These are phyloP conservation scores for Exophiala sideris DNA, from an alignment of 2,329 filamentous ascomycete species.

Conservation along the genomic window DNA sequence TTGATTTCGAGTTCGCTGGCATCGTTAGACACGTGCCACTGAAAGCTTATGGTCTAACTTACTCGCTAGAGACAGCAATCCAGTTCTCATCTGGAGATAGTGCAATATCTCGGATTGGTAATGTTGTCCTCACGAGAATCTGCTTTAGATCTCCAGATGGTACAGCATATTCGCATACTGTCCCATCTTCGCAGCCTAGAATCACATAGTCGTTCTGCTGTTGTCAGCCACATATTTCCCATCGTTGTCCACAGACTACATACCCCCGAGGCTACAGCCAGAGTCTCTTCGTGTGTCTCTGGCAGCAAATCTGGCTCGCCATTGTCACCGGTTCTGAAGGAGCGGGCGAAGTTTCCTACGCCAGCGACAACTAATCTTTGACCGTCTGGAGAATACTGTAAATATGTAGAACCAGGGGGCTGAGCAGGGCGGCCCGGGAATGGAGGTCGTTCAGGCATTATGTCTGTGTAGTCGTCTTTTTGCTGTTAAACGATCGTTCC, in stretches of 20 bases:
- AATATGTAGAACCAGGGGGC: slow-evolving; percentile 79
- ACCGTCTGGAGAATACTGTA: slow-evolving; percentile 87
- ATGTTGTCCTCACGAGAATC: slow-evolving; percentile 76
- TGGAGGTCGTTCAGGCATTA: slow-evolving; percentile 28
- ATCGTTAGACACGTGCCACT: slow-evolving; percentile 6
- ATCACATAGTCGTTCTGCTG: slow-evolving; percentile 74
- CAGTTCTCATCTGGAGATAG: slow-evolving; percentile 78
- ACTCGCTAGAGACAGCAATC: slow-evolving; percentile 95
- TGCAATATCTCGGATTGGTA: slow-evolving; percentile 81
- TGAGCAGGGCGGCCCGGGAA: slow-evolving; percentile 40
- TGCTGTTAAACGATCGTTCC: not conserved
- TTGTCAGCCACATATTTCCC: slow-evolving; percentile 1
- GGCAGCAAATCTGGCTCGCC: slow-evolving; percentile 91
- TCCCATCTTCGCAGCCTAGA: slow-evolving; percentile 88
- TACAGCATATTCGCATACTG: slow-evolving; percentile 90
- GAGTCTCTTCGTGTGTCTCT: slow-evolving; percentile 82
- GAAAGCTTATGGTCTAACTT: too few relatives aligned
- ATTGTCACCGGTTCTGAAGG: slow-evolving; percentile 87
- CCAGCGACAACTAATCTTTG: slow-evolving; percentile 84
- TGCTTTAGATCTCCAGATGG: slow-evolving; percentile 66
- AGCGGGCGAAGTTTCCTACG: slow-evolving; percentile 86
- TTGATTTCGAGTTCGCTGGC: slow-evolving; percentile 78
- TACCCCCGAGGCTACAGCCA: slow-evolving; percentile 64
- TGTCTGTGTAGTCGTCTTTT: not conserved
- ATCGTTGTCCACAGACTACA: not conserved